Conservation (phyloP, 2,329 filamentous ascomycete genomes). For the Amauroascus niger region DNA sequence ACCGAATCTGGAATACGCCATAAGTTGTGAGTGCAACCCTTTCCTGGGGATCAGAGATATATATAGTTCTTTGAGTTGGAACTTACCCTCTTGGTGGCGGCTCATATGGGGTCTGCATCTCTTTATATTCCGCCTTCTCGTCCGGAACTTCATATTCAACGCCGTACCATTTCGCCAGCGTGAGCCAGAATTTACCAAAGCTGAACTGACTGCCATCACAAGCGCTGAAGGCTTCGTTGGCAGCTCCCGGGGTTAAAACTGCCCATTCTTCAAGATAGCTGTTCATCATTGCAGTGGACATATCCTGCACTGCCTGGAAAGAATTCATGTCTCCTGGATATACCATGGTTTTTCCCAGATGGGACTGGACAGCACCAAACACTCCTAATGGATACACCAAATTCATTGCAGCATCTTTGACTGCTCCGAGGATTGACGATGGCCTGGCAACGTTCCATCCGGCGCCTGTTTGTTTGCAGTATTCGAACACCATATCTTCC, state of each 20-base stretch:
- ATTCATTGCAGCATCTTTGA: slow-evolving; percentile 23
- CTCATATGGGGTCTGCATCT: slow-evolving; percentile 10
- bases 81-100: slow-evolving; percentile 18
- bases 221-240: slow-evolving; percentile 25
- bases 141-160: slow-evolving; percentile 18
- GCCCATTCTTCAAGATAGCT: slow-evolving; percentile 25
- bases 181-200: slow-evolving; percentile 23
- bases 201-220: slow-evolving; percentile 22
- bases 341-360: slow-evolving; percentile 18
- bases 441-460: slow-evolving; percentile 23
- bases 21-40: no score
- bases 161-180: slow-evolving; percentile 22
- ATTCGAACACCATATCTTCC: slow-evolving; percentile 21
- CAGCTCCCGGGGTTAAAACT: slow-evolving; percentile 20
- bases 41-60: no score
- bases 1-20: slow-evolving; percentile 31
- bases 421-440: slow-evolving; percentile 22
- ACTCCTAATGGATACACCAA: slow-evolving; percentile 20
- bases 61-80: not conserved
- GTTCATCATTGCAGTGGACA: slow-evolving; percentile 21
- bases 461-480: slow-evolving; percentile 18
- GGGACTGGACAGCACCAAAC: slow-evolving; percentile 20
- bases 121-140: slow-evolving; percentile 13
- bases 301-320: slow-evolving; percentile 18
- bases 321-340: slow-evolving; percentile 20